Evolutionary conservation across 352 stramenopile species (phyloP).

Genomic region (Salisapilia sapeloensis): DNA sequence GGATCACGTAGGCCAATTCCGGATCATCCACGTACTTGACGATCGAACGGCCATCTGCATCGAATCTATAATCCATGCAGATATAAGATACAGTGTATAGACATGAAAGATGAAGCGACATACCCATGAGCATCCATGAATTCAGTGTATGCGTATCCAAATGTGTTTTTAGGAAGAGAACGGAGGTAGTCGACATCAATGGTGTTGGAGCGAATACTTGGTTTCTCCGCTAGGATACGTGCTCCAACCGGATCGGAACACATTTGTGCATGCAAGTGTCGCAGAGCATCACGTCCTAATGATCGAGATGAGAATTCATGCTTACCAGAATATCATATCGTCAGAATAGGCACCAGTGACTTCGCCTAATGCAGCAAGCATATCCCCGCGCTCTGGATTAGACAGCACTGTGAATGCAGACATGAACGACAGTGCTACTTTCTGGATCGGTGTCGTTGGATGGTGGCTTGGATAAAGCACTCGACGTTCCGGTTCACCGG

Average conservation of each 20-base stretch:
- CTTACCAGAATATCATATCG: conserved; percentile 1
- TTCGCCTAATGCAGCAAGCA: conserved; percentile 90
- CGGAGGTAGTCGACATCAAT: conserved; percentile 61
- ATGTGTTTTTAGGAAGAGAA: conserved; percentile 53
- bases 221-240: conserved; percentile 80
- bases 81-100: background rate
- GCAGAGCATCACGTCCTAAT: conserved; percentile 62
- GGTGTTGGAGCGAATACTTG: conserved; percentile 51
- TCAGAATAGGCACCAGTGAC: conserved; percentile 49
- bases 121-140: conserved; percentile 84
- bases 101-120: background rate
- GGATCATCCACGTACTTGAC: conserved; percentile 85
- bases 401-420: conserved; percentile 80
- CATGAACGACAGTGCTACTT: conserved; percentile 71
- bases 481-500: conserved; percentile 25
- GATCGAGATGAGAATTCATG: background rate
- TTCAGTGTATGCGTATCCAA: conserved; percentile 80
- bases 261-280: conserved; percentile 76
- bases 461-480: conserved; percentile 56
- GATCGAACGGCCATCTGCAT: conserved; percentile 71
- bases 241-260: conserved; percentile 61
- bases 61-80: conserved; percentile 53
- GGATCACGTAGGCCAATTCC: conserved; percentile 94
- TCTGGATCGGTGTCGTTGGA: conserved; percentile 70
- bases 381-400: conserved; percentile 89